Base-by-base conservation (phyloP, 352 stramenopile genomes). In the Phytophthora cactorum region DNA sequence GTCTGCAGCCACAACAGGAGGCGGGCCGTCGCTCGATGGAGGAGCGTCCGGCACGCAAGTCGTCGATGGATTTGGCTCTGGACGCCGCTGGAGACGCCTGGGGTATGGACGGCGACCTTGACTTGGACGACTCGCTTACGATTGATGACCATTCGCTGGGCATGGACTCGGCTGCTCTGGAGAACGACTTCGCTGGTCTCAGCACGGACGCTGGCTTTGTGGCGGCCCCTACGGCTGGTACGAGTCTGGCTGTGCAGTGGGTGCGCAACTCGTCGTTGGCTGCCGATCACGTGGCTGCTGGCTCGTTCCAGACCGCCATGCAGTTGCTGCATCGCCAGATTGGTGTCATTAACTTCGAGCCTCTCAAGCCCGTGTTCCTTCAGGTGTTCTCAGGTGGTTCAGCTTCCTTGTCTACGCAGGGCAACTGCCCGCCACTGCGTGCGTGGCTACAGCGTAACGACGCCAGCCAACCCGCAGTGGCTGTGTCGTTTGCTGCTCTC, bases 301-400 rank as follows among this genome's bases (percentile, higher is more conserved):
- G 98, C 6, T 96, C 89, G 44, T 97, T 99, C 49, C 88, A 97
- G 61, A 98, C 96, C 22, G 96, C 97, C 11, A 98, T 99, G 93
- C 94, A 99, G 73, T 76, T 99, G 50, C 86, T 99, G 60, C 97
- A 99, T 76, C 91, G 98, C 22, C 98, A 99, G 86, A 99, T 99
- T 72, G 98, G 98, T 34, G 96, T 98, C 1, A 97, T 98, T 63
- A 98, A 99, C 72, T 99, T 99, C 62, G 87, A 92, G 58, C 85
- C 92, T n/a, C 78, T 99, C 34, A 97, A 98, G 81, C 75, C 85
- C 1, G 81, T 91, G 49, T 97, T 98, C 68, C 56, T 97, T 50
- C 79, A 86, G 25, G 77, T 97, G 11, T 97, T 92, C 74, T 85
- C 88, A 34, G 93, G 92, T 54, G 84, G 86, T 14, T 58, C 80